These are phyloP conservation scores for Alternaria triticimaculans DNA, from an alignment of 2,329 filamentous ascomycete genomes.

Conservation along the genomic window DNA sequence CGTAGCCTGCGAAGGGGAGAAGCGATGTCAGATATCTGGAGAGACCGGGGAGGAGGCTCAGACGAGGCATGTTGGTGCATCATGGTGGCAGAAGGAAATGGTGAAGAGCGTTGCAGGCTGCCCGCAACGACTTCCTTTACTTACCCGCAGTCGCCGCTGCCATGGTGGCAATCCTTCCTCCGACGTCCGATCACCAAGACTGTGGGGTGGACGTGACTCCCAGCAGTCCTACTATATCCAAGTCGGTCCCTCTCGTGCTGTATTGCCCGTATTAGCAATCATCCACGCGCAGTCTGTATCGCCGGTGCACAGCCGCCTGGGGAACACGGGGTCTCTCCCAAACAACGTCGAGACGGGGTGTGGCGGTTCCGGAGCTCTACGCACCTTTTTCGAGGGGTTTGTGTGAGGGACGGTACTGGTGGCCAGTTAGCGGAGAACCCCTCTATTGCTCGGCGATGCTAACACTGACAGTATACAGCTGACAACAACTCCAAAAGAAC, in stretches of 20 bases:
- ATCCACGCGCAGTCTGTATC: background rate
- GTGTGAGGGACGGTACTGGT: constrained; percentile 38
- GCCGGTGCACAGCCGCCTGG: background rate
- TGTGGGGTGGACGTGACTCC: constrained; percentile 14
- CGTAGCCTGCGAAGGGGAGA: constrained; percentile 47
- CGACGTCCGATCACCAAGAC: constrained; percentile 26
- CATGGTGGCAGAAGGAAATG: constrained; percentile 29
- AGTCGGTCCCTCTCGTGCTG: constrained; percentile 17
- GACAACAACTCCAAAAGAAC: constrained; percentile 12
- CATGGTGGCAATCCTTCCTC: constrained; percentile 42
- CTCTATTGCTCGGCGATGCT: constrained; percentile 30
- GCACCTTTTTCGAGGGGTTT: constrained; percentile 42
- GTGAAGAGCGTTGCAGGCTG: constrained; percentile 27
- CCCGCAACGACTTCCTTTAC: constrained; percentile 34
- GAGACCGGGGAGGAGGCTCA: constrained; percentile 33
- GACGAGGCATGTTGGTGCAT: constrained; percentile 16
- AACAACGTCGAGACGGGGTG: constrained; percentile 1
- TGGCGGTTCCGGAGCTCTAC: constrained; percentile 26
- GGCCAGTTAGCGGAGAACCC: constrained; percentile 44
- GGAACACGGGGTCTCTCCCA: background rate
- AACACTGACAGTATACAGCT: constrained; percentile 33
- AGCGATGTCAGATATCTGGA: constrained; percentile 44
- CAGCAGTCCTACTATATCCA: constrained; percentile 15
- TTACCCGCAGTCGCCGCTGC: constrained; percentile 52
- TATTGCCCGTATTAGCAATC: constrained; percentile 26